phyloP scores from a whole-genome alignment of 176 grass and related monocot species.

The Ampelocalamus luodianensis region DNA sequence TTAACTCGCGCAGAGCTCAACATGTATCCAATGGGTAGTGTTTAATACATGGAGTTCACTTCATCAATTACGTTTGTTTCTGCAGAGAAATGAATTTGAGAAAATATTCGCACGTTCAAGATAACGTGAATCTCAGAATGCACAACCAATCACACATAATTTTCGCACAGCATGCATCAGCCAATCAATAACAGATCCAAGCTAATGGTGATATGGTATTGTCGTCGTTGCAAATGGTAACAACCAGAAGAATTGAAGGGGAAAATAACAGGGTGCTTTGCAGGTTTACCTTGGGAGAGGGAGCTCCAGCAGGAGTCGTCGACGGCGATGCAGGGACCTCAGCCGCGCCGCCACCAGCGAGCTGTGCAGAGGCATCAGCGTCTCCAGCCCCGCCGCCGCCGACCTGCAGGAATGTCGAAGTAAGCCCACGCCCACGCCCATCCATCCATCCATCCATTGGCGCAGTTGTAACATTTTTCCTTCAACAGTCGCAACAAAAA shows the following conservation, averaged over 20 bases:
- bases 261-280: background rate
- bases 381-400: conserved; percentile 50
- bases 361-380: conserved; percentile 61
- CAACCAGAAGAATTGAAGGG: background rate
- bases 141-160: background rate
- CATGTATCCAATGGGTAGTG: background rate
- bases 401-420: conserved; percentile 20
- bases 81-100: background rate
- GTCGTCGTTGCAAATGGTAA: background rate
- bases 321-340: conserved; percentile 59
- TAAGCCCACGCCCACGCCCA: background rate
- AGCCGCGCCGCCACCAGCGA: conserved; percentile 55
- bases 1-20: background rate
- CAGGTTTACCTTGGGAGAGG: conserved; percentile 57
- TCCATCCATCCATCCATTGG: no score
- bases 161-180: background rate
- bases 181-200: background rate
- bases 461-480: no score
- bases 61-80: background rate
- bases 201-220: background rate
- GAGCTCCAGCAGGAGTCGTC: conserved; percentile 58
- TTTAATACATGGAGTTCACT: background rate
- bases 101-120: background rate
- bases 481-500: no score
- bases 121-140: no score